Evolutionary conservation across 1,284 basidiomycete genomes (phyloP).

Genomic region (Ustilago shanxiensis): DNA sequence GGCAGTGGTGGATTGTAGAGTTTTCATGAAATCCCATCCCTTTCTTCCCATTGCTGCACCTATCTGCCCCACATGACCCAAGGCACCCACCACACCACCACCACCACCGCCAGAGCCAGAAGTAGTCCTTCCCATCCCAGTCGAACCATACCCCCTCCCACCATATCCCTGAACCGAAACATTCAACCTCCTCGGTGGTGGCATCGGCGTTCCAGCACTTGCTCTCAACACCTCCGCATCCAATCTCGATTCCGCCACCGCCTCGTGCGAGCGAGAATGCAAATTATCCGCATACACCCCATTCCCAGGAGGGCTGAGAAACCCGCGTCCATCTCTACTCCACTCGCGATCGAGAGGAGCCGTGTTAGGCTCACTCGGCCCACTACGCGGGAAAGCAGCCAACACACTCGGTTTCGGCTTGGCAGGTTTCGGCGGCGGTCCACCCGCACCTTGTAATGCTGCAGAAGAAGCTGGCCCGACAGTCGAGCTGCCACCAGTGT

Average conservation of each 20-base stretch:
- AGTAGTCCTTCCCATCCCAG: conserved; percentile 19
- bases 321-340: background rate
- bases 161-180: background rate
- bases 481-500: conserved; percentile 23
- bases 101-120: conserved; percentile 16
- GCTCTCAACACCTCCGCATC: conserved; percentile 41
- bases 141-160: background rate
- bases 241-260: conserved; percentile 21
- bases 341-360: background rate
- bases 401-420: conserved; percentile 45
- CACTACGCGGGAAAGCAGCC: conserved; percentile 26
- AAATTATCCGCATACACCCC: conserved; percentile 22
- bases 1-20: conserved; percentile 23
- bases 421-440: conserved; percentile 38
- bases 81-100: conserved; percentile 40
- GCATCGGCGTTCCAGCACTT: conserved; percentile 44
- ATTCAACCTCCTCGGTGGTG: conserved; percentile 37
- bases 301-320: conserved; percentile 19
- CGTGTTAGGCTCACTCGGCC: conserved; percentile 12
- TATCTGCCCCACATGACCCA: conserved; percentile 53
- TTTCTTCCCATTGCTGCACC: conserved; percentile 57
- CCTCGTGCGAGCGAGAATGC: conserved; percentile 41
- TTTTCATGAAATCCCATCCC: conserved; percentile 60
- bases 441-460: background rate
- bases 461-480: conserved; percentile 19